Evolutionary conservation across 1,284 basidiomycete genomes (phyloP), one percentile per base, ranked within the genome.

Genomic region (Lignosus rhinocerotis): DNA sequence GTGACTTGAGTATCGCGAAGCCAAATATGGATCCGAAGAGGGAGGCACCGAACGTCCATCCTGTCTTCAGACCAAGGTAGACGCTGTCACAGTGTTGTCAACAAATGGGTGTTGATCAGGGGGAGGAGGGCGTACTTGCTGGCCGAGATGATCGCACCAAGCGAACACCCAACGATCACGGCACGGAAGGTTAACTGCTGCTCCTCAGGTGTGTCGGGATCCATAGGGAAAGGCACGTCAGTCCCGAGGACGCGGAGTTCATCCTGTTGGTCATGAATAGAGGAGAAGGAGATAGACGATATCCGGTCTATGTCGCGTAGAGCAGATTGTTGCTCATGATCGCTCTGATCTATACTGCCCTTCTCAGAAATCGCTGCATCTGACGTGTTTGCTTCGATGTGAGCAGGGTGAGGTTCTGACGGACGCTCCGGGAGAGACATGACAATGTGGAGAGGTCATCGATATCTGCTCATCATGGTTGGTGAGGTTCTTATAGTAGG

Each of bases 31-130:
- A 62, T 72, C 76, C 77, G 53, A 55, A 56, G 21, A 66, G 46
- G 43, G 51, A 80, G 43, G 84, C 80, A 30, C 83, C 85, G 65
- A 87, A 87, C 12, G 84, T 87, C 69, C 86, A 84, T 21, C 86
- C 85, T 1, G 85, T 87, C 75, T 89, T 88, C 59, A 88, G 70
- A 44, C 87, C 85, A 36, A 89, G 80, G 69, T 89, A 88, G 55
- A 88, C 61, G 43, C 64, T 67, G 17, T 33, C 47, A 39, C 51
- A 53, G 6, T 42, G 44, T 25, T 53, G 55, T 14, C 19, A 39
- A 36, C 33, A 17, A 5, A 12, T 2, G 2, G 33, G 34, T 43
- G 41, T 38, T 4, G 4, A 34, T 14, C 7, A 31, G 3, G 17
- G 31, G 3, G 19, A 17, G 17, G 21, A 25, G 14, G 32, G 9